Evolutionary conservation across 2,329 filamentous ascomycete species (phyloP), one percentile per base, ranked within the genome.

Genomic region (Coniochaeta hoffmannii): DNA sequence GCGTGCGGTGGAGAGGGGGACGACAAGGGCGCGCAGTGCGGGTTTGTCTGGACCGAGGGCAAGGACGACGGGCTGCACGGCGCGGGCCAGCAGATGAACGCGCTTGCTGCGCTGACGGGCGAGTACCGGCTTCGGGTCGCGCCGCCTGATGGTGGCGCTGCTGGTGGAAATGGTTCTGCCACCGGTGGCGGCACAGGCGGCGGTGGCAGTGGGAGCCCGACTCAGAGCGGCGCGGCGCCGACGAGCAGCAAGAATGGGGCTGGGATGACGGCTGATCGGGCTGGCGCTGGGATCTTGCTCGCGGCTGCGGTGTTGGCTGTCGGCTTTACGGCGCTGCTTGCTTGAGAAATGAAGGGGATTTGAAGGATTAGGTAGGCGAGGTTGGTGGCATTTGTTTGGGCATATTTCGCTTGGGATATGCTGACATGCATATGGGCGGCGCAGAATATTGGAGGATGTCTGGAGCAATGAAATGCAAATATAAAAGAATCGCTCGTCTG

Each of bases 11-110:
- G 32, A 4, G 73, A 69, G 4, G 74, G 73, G 26, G 78, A 74
- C n/a, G 57, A 58, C 26, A 55, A 60, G 46, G 68, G 74, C 15
- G 70, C 72, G 31, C 67, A 70, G 17, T 86, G 83, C 64, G 78
- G 80, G 9, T 73, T 81, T 26, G 69, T 70, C 52, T 86, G 82
- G 82, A 74, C 71, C 34, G 61, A 65, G 2, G 69, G 66, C 1
- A 65, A 64, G 1, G 80, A 74, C 60, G 79, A 81, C 63, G 74
- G 74, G 31, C 76, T 76, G 22, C 71, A 71, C 24, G 77, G 79
- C 53, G 76, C 80, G 57, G 79, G 81, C 49, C 75, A 83, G 66
- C 76, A 82, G 65, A 77, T 83, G 67, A 77, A 75, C 59, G 79
- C 77, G 0, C 69, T 82, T 38, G 74, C 75, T 34, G 72, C 79